Percentiles rank a stretch among this genome's conserved stretches.
These are phyloP conservation scores for Abrus pulchellus DNA, from an alignment of 306 rosid genomes.

Conservation along the genomic window DNA sequence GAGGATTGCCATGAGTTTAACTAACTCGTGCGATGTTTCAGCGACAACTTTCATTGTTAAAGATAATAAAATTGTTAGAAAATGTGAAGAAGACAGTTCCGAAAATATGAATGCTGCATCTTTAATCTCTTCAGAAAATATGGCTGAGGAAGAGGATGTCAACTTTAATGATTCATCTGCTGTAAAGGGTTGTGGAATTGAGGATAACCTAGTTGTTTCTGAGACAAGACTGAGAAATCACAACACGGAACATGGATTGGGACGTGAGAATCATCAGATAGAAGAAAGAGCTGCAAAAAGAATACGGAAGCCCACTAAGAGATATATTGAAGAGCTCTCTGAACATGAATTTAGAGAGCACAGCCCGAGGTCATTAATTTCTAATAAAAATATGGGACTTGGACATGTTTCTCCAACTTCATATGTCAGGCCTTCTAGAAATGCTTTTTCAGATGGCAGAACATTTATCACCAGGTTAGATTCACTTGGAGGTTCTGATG, in stretches of 20 bases:
- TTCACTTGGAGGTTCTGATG: slow-evolving; percentile 82
- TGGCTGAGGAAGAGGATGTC: slow-evolving; percentile 50
- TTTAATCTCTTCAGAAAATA: slow-evolving; percentile 45
- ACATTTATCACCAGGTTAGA: slow-evolving; percentile 73
- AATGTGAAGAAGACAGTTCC: slow-evolving; percentile 56
- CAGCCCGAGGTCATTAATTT: slow-evolving; percentile 56
- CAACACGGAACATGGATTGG: slow-evolving; percentile 63
- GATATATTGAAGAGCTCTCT: slow-evolving; percentile 98
- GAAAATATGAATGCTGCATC: slow-evolving; percentile 53
- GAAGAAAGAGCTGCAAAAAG: slow-evolving; percentile 82
- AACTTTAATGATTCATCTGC: slow-evolving; percentile 59
- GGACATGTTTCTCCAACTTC: slow-evolving; percentile 59
- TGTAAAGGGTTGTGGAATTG: slow-evolving; percentile 50
- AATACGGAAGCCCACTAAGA: slow-evolving; percentile 89
- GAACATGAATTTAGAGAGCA: slow-evolving; percentile 77
- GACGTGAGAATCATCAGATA: slow-evolving; percentile 56
- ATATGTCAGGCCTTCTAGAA: slow-evolving; percentile 56
- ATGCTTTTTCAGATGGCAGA: slow-evolving; percentile 64
- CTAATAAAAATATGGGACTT: slow-evolving; percentile 55
- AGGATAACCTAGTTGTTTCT: slow-evolving; percentile 60
- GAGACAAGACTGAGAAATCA: slow-evolving; percentile 54
- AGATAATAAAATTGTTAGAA: slow-evolving; percentile 69
- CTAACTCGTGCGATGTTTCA: slow-evolving; percentile 84
- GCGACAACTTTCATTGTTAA: slow-evolving; percentile 72
- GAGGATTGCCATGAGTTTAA: slow-evolving; percentile 95